A percentile compares a stretch with the other conserved stretches of the same genome.
These are phyloP conservation scores for Alternaria alternata DNA, from an alignment of 2,329 filamentous ascomycete genomes.

Conservation along the genomic window DNA sequence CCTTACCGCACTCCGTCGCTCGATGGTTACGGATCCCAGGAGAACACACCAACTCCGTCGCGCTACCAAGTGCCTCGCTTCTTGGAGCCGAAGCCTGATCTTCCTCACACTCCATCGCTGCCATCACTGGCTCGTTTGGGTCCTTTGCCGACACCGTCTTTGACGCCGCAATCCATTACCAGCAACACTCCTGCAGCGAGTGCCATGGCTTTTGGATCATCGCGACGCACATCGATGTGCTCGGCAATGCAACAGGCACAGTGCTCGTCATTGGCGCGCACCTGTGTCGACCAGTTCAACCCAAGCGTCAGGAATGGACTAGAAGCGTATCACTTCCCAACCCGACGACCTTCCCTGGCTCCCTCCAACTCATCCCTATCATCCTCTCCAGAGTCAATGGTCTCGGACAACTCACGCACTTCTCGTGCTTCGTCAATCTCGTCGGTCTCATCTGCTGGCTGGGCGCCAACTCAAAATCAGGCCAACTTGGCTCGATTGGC, in stretches of 20 bases:
- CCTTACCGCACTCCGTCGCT: constrained; percentile 33
- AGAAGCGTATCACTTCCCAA: constrained; percentile 58
- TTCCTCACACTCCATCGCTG: constrained; percentile 63
- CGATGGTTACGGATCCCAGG: constrained; percentile 47
- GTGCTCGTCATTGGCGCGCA: constrained; percentile 63
- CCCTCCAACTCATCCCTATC: constrained; percentile 60
- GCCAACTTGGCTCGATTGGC: constrained; percentile 60
- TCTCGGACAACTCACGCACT: constrained; percentile 67
- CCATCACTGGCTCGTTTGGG: constrained; percentile 63
- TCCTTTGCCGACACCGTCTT: constrained; percentile 67
- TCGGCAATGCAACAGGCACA: constrained; percentile 66
- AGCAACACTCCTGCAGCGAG: constrained; percentile 69
- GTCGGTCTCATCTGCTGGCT: constrained; percentile 58
- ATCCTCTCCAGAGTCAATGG: constrained; percentile 70
- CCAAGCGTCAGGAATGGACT: constrained; percentile 51
- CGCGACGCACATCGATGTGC: constrained; percentile 65
- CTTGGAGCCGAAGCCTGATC: constrained; percentile 60
- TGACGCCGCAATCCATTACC: constrained; percentile 65
- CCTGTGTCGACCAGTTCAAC: constrained; percentile 61
- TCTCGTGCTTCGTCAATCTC: constrained; percentile 64
- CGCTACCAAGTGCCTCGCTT: constrained; percentile 56
- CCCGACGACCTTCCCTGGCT: constrained; percentile 58
- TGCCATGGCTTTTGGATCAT: constrained; percentile 57
- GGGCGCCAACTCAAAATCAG: constrained; percentile 62
- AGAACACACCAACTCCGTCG: constrained; percentile 55